These are phyloP conservation scores for Talaromyces pinophilus DNA, from an alignment of 2,329 filamentous ascomycete species.

Conservation along the genomic window DNA sequence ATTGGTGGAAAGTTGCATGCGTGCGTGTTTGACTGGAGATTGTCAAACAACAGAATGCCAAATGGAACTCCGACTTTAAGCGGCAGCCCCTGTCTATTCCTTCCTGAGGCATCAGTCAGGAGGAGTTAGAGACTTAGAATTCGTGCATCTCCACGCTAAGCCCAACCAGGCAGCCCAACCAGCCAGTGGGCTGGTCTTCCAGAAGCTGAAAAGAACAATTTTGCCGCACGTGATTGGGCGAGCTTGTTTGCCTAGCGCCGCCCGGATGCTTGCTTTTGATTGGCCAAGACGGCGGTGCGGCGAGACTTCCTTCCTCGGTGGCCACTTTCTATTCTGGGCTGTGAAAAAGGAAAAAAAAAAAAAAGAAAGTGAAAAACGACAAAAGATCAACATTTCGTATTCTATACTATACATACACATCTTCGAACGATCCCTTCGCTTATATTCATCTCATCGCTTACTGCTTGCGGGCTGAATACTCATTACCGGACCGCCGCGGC, in stretches of 20 bases:
- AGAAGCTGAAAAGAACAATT: conserved; percentile 19
- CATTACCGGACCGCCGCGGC: not conserved
- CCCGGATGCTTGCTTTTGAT: not conserved
- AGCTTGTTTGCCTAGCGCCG: conserved; percentile 15
- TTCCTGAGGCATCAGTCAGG: conserved; percentile 9
- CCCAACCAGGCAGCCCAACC: not conserved
- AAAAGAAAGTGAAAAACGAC: conserved; percentile 3
- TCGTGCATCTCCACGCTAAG: not conserved
- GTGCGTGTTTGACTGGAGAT: not conserved
- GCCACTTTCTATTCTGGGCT: conserved; percentile 13
- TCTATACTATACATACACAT: not conserved
- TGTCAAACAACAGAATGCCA: not conserved
- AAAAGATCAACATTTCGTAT: not conserved
- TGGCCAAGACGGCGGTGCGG: conserved; percentile 1
- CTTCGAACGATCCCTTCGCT: not conserved
- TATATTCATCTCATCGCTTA: not conserved
- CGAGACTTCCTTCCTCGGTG: conserved; percentile 7
- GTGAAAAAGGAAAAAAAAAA: not conserved
- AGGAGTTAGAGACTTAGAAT: not conserved
- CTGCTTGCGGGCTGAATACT: not conserved
- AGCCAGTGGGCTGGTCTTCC: conserved; percentile 3
- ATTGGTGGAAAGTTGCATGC: not conserved
- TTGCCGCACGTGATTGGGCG: conserved; percentile 3
- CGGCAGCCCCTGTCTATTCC: not conserved
- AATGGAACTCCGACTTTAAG: not conserved